Percentiles rank a stretch among this genome's conserved stretches.
phyloP scores from a whole-genome alignment of 345 rosid species.

The Linum tenue region DNA sequence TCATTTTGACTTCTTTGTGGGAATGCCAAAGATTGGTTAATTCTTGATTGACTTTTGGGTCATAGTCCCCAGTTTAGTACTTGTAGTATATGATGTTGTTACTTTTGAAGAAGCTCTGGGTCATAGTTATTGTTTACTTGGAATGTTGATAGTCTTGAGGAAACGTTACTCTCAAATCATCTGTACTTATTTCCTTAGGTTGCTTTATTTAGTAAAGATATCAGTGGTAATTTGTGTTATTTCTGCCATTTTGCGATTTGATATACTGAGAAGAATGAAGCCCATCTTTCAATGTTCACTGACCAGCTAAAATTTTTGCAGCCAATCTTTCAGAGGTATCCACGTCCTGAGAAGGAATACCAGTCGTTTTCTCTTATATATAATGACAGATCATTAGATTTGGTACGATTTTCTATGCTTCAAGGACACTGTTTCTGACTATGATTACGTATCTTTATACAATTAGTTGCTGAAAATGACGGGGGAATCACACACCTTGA shows the following conservation, averaged over 20 bases:
- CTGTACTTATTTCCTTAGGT: neutral
- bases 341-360: conserved; percentile 26
- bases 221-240: neutral
- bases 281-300: too few relatives aligned
- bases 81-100: neutral
- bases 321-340: conserved; percentile 27
- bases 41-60: neutral
- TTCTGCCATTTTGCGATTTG: conserved; percentile 2
- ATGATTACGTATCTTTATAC: neutral
- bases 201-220: neutral
- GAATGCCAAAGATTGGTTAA: neutral
- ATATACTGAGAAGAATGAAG: too few relatives aligned
- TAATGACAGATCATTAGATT: conserved; percentile 20
- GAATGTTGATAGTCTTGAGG: neutral
- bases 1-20: neutral
- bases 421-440: neutral
- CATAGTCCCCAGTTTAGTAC: neutral
- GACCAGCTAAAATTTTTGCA: neutral
- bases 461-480: neutral
- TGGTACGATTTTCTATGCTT: conserved; percentile 14
- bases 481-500: neutral
- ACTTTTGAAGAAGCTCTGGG: neutral
- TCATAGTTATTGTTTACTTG: neutral
- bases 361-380: conserved; percentile 28
- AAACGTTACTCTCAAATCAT: conserved; percentile 2